Evolutionary conservation across 2,329 filamentous ascomycete genomes (phyloP).

Genomic region (Ceratocystis huliohia): DNA sequence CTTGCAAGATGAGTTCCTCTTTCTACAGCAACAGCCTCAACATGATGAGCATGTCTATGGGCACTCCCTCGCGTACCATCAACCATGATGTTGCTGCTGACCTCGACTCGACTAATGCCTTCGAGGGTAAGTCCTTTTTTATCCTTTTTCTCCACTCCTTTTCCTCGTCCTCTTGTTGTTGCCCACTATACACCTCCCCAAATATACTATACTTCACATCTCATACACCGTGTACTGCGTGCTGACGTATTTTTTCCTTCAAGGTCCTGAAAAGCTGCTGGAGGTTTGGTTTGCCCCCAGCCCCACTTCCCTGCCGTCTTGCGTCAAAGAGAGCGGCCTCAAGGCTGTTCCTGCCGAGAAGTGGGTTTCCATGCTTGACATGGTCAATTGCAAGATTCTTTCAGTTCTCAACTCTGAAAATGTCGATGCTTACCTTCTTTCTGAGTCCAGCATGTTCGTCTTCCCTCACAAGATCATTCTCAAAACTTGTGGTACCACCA

Average conservation of each 20-base stretch:
- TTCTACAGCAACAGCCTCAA: constrained; percentile 18
- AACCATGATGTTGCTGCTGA: constrained; percentile 89
- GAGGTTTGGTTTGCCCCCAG: constrained; percentile 96
- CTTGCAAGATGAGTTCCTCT: constrained; percentile 22
- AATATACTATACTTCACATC: background rate
- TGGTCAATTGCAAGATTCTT: constrained; percentile 96
- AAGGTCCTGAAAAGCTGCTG: constrained; percentile 88
- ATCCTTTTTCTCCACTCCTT: background rate
- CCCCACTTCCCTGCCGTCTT: constrained; percentile 55
- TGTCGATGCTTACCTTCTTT: constrained; percentile 91
- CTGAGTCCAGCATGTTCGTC: constrained; percentile 99
- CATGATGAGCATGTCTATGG: constrained; percentile 47
- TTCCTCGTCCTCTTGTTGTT: too few relatives aligned
- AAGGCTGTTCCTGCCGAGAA: constrained; percentile 73
- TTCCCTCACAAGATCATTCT: constrained; percentile 99
- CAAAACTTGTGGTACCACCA: constrained; percentile 97
- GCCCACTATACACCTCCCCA: background rate
- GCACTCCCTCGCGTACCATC: constrained; percentile 84
- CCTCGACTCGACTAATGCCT: constrained; percentile 88
- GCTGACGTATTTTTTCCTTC: constrained; percentile 2
- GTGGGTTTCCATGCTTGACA: constrained; percentile 94
- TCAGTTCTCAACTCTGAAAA: constrained; percentile 87
- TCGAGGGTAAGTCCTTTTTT: constrained; percentile 54
- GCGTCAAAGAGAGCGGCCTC: constrained; percentile 61
- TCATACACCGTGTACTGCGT: background rate